Conservation (phyloP, 306 rosid species). For the Cucurbita pepo region DNA sequence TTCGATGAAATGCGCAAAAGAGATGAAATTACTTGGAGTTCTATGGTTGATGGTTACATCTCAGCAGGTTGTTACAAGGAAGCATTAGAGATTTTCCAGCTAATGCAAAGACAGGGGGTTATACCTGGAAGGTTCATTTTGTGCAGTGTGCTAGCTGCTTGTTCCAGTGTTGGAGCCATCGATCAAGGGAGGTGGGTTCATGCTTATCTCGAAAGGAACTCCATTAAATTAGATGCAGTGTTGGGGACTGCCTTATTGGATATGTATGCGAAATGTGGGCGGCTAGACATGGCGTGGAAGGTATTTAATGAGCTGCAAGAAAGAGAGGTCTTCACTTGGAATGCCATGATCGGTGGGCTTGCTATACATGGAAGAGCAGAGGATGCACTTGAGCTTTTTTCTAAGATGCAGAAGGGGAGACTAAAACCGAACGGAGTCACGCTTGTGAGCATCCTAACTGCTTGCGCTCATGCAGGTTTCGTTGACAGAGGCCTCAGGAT, state of each 20-base stretch:
- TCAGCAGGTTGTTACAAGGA: conserved; percentile 34
- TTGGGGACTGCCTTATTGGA: conserved; percentile 47
- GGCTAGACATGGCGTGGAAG: conserved; percentile 47
- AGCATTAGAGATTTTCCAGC: conserved; percentile 37
- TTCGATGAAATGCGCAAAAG: conserved; percentile 34
- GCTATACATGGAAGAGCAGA: conserved; percentile 42
- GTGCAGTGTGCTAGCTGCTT: conserved; percentile 37
- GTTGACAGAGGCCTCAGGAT: conserved; percentile 27
- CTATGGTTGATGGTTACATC: conserved; percentile 40
- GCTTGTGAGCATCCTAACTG: conserved; percentile 27
- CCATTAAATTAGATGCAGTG: conserved; percentile 27
- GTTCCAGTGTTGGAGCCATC: conserved; percentile 43
- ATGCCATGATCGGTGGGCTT: conserved; percentile 56
- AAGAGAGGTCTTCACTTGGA: conserved; percentile 42
- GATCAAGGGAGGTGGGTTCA: conserved; percentile 57
- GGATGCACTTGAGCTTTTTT: conserved; percentile 34
- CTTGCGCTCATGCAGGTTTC: conserved; percentile 48
- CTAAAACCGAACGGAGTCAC: conserved; percentile 32
- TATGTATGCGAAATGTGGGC: conserved; percentile 50
- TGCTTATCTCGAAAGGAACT: conserved; percentile 26
- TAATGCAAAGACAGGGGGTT: conserved; percentile 28
- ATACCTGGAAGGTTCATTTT: conserved; percentile 23
- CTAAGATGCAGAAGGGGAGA: conserved; percentile 27
- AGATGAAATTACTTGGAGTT: conserved; percentile 55
- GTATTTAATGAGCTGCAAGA: conserved; percentile 32